Conservation (phyloP, 805 yeast species). For the Ogataea pini region DNA sequence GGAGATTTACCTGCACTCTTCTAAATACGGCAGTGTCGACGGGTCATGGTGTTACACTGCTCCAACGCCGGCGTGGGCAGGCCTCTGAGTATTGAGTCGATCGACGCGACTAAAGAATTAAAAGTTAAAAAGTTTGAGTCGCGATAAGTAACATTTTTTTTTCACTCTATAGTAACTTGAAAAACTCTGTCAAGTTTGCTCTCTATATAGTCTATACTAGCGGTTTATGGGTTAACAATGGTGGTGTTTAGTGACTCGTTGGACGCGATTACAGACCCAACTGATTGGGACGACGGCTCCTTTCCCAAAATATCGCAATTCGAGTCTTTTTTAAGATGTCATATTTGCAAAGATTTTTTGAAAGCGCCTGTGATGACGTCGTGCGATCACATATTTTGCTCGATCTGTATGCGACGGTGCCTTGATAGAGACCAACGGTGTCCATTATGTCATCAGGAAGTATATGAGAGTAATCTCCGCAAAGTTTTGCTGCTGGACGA, state of each 20-base stretch:
- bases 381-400: constrained; percentile 90
- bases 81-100: not conserved
- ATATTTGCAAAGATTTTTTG: constrained; percentile 82
- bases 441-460: constrained; percentile 74
- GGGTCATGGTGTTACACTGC: constrained; percentile 40
- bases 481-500: constrained; percentile 75
- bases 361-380: constrained; percentile 79
- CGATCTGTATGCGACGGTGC: constrained; percentile 77
- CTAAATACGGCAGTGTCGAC: constrained; percentile 34
- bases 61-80: constrained; percentile 10
- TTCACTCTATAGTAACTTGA: not conserved
- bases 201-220: no score
- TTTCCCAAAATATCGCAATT: constrained; percentile 59
- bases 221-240: no score
- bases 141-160: constrained; percentile 6
- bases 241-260: constrained; percentile 22
- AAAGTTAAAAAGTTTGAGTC: constrained; percentile 1
- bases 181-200: not conserved
- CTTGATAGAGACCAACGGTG: constrained; percentile 62
- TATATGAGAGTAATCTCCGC: constrained; percentile 67
- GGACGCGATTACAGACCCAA: constrained; percentile 57
- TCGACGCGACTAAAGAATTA: not conserved
- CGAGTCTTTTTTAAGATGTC: constrained; percentile 77
- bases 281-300: constrained; percentile 62
- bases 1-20: constrained; percentile 48